phyloP scores from a whole-genome alignment of 1,284 basidiomycete species.

The Leccinum solheimii region DNA sequence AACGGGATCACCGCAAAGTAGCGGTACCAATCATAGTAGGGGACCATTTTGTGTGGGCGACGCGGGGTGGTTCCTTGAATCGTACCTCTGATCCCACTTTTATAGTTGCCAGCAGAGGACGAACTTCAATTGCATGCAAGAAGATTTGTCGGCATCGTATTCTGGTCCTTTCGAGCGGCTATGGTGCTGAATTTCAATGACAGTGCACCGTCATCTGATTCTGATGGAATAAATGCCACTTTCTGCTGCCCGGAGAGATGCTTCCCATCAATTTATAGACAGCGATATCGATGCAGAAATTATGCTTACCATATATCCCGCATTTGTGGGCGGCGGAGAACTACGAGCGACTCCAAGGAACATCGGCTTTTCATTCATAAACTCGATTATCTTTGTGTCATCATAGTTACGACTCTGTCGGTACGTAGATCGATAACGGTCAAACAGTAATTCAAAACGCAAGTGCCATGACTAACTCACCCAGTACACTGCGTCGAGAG shows the following conservation, averaged over 20 bases:
- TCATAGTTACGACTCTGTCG: neutral
- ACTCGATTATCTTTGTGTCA: neutral
- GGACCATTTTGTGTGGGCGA: conserved; percentile 15
- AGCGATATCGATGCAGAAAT: neutral
- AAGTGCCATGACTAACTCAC: neutral
- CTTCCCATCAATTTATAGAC: neutral
- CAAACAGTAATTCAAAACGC: neutral
- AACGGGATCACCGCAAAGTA: conserved; percentile 64
- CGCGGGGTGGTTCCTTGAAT: neutral
- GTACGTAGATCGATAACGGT: neutral
- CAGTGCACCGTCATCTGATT: neutral
- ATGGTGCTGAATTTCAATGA: neutral
- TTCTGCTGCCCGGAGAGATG: neutral
- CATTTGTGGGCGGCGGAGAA: neutral
- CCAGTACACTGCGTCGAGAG: neutral
- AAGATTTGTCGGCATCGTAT: neutral
- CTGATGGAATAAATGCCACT: neutral
- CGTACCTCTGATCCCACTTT: neutral
- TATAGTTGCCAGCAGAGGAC: conserved; percentile 9
- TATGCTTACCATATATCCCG: neutral
- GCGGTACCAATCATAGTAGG: conserved; percentile 42
- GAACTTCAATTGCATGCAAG: neutral
- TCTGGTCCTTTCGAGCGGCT: neutral
- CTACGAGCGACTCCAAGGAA: neutral
- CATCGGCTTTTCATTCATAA: neutral